These are phyloP conservation scores for Phytophthora sp. DNA, from an alignment of 352 stramenopile genomes.

Conservation along the genomic window DNA sequence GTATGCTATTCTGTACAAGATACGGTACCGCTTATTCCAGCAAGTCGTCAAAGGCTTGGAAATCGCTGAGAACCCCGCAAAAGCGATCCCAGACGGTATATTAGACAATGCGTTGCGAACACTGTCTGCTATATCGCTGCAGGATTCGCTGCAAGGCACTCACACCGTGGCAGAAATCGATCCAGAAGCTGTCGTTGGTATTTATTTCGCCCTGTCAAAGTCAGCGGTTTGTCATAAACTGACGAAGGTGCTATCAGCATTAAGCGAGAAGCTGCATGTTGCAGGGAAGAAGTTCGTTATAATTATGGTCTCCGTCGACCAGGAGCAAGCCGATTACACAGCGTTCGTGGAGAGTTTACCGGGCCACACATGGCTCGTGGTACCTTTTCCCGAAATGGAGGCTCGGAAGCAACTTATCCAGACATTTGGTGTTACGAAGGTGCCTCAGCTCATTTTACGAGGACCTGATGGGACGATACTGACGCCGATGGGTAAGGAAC, in stretches of 20 bases:
- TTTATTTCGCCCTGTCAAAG: conserved; percentile 73
- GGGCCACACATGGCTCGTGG: conserved; percentile 63
- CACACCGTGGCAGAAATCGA: conserved; percentile 62
- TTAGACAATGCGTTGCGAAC: conserved; percentile 65
- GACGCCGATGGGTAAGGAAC: conserved; percentile 72
- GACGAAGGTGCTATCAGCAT: conserved; percentile 50
- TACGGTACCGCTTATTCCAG: conserved; percentile 73
- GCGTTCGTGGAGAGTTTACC: conserved; percentile 63
- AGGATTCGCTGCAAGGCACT: conserved; percentile 79
- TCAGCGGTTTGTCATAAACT: conserved; percentile 59
- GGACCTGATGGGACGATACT: conserved; percentile 60
- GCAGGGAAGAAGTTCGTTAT: conserved; percentile 61
- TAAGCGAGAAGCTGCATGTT: conserved; percentile 56
- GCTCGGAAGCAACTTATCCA: conserved; percentile 74
- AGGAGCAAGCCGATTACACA: conserved; percentile 63
- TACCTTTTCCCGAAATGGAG: conserved; percentile 78
- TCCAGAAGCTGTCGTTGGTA: conserved; percentile 63
- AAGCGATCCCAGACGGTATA: conserved; percentile 49
- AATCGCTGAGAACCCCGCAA: conserved; percentile 58
- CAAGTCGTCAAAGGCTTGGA: conserved; percentile 64
- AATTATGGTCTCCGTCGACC: conserved; percentile 82
- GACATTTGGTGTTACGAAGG: conserved; percentile 59
- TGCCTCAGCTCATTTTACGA: conserved; percentile 72
- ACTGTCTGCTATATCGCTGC: conserved; percentile 64
- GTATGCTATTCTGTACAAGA: conserved; percentile 67